Evolutionary conservation across 2,329 filamentous ascomycete species (phyloP), one percentile per base, ranked within the genome.

Genomic region (Aaosphaeria pasadenensis): DNA sequence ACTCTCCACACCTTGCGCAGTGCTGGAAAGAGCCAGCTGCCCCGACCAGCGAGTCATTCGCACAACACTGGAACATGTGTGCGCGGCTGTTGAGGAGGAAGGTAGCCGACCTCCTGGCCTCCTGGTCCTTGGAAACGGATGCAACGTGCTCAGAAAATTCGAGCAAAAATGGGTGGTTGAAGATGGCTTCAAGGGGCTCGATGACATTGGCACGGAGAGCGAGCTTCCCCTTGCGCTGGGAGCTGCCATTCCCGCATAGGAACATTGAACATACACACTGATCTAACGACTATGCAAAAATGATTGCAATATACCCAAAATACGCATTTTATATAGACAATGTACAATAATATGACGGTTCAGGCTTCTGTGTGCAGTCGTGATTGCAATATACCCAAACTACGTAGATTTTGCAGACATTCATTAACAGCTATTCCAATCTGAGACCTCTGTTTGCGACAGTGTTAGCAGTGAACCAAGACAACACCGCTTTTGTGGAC

Each of bases 1-100:
- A 0, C 71, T 71, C 32, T 71, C 74, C n/a, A 94, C 91, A 1
- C 91, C 92, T 0, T 96, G 92, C 62, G 91, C 92, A 1, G 91
- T 99, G 7, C 81, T 99, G 47, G 94, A 99, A 72, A 81, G 94
- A 33, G 94, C 94, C 5, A 95, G 89, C 52, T 99, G 94, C 66
- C 88, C 90, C 0, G 94, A 99, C 65, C 94, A 99, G 74, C 80
- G 92, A 43, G 89, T 99, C 11, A 91, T 99, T 30, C 80, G 94
- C 47, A 94, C 91, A 1, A 96, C 90, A 1, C 73, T 99, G 28
- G 80, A 85, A 58, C 80, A 87, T 59, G 89, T 97, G 1, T 87
- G 81, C 28, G 80, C 84, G 45, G 94, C 94, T 0, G 85, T 99
- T 41, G 91, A 96, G 67, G 84, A 88, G 43, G 90, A 95, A 63